Evolutionary conservation across 768 basidiomycete genomes (phyloP).

Genomic region (Myochromella boudieri): DNA sequence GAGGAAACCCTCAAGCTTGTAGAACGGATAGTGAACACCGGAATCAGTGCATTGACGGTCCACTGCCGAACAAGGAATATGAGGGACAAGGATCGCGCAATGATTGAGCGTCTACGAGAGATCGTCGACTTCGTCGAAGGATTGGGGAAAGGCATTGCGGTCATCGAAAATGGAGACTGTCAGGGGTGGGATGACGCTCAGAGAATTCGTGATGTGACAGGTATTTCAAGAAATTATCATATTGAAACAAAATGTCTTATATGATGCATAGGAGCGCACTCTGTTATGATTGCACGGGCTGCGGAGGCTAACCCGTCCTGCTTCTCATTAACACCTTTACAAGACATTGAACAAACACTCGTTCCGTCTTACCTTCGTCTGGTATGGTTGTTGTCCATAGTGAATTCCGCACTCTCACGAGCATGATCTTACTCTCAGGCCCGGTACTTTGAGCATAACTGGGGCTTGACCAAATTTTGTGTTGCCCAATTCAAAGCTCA

Average conservation of each 20-base stretch:
- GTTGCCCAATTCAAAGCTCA: conserved; percentile 76
- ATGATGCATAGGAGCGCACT: conserved; percentile 62
- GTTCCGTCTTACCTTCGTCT: conserved; percentile 74
- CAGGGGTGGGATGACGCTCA: conserved; percentile 75
- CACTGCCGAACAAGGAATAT: conserved; percentile 94
- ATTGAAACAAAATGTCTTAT: background rate
- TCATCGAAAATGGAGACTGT: conserved; percentile 95
- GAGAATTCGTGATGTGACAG: conserved; percentile 72
- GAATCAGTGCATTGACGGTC: conserved; percentile 86
- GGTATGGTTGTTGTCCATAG: conserved; percentile 36
- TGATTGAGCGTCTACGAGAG: conserved; percentile 75
- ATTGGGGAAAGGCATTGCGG: conserved; percentile 76
- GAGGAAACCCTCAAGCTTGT: conserved; percentile 91
- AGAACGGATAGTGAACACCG: conserved; percentile 81
- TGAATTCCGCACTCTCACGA: background rate
- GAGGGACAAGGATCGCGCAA: conserved; percentile 79
- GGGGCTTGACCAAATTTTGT: conserved; percentile 87
- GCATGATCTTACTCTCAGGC: conserved; percentile 41
- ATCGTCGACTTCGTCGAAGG: conserved; percentile 83
- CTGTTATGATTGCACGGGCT: conserved; percentile 95
- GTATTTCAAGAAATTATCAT: conserved; percentile 30
- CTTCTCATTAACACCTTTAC: conserved; percentile 69
- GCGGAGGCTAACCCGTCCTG: conserved; percentile 93
- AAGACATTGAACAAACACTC: conserved; percentile 67
- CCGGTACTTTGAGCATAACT: conserved; percentile 76